phyloP scores from a whole-genome alignment of 768 basidiomycete genomes.

The Rhodotorula babjevae region DNA sequence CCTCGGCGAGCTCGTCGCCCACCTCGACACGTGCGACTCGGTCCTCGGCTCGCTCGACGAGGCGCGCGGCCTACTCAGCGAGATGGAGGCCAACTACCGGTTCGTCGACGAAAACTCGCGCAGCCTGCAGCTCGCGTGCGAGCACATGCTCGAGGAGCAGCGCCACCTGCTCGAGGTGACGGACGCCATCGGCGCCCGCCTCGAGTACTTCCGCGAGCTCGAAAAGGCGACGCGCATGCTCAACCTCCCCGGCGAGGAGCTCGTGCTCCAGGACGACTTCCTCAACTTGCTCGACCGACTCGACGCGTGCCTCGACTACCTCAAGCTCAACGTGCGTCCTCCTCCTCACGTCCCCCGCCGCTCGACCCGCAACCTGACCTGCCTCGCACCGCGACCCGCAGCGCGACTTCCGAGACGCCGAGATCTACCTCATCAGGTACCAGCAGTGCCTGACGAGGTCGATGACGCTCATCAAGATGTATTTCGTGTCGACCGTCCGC shows the following conservation, averaged over 20 bases:
- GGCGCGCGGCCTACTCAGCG: slow-evolving; percentile 66
- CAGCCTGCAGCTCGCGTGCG: slow-evolving; percentile 84
- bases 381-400: slow-evolving; percentile 45
- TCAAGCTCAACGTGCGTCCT: slow-evolving; percentile 75
- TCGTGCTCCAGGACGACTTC: slow-evolving; percentile 86
- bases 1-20: slow-evolving; percentile 66
- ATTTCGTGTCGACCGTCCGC: slow-evolving; percentile 78
- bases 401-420: slow-evolving; percentile 87
- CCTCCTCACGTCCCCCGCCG: not conserved
- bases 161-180: slow-evolving; percentile 71
- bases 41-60: slow-evolving; percentile 68
- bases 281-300: slow-evolving; percentile 93
- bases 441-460: slow-evolving; percentile 97
- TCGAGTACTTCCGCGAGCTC: slow-evolving; percentile 92
- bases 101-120: slow-evolving; percentile 90
- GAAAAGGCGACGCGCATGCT: slow-evolving; percentile 89
- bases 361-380: not conserved
- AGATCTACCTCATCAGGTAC: slow-evolving; percentile 90
- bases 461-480: slow-evolving; percentile 98
- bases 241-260: slow-evolving; percentile 84
- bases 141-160: slow-evolving; percentile 82
- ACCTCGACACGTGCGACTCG: slow-evolving; percentile 71
- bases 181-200: slow-evolving; percentile 70
- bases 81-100: slow-evolving; percentile 77
- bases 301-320: slow-evolving; percentile 86